These are phyloP conservation scores for Mycena latifolia DNA, from an alignment of 768 basidiomycete genomes.

Conservation along the genomic window DNA sequence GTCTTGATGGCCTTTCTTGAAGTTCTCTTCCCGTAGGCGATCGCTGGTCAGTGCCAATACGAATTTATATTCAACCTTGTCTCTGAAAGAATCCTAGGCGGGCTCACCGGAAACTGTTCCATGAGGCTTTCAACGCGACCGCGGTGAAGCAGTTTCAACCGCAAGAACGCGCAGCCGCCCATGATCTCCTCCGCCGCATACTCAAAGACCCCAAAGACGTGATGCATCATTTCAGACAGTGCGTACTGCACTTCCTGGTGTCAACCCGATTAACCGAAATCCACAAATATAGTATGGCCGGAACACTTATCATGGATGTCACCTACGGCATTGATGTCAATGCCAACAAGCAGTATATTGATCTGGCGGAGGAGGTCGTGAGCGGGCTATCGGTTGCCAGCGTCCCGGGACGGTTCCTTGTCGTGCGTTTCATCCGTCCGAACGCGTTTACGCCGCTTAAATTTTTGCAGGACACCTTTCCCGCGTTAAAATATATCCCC, in stretches of 20 bases:
- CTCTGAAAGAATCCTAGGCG: not conserved
- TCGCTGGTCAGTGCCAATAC: not conserved
- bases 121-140: not conserved
- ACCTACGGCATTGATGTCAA: not conserved
- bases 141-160: not conserved
- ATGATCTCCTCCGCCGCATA: not conserved
- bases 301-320: not conserved
- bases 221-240: not conserved
- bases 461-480: too few relatives aligned
- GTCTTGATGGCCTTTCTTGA: not conserved
- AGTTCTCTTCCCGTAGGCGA: not conserved
- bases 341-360: not conserved
- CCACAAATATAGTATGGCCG: not conserved
- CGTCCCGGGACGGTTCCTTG: not conserved
- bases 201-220: not conserved
- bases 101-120: not conserved
- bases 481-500: too few relatives aligned
- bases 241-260: not conserved
- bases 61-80: not conserved
- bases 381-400: not conserved
- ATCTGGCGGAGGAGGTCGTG: not conserved
- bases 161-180: not conserved
- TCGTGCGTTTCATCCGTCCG: not conserved
- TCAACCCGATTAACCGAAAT: not conserved
- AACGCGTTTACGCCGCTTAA: too few relatives aligned